Evolutionary conservation across 176 grass and related monocot genomes (phyloP).

Genomic region (Chrysopogon serrulatus): DNA sequence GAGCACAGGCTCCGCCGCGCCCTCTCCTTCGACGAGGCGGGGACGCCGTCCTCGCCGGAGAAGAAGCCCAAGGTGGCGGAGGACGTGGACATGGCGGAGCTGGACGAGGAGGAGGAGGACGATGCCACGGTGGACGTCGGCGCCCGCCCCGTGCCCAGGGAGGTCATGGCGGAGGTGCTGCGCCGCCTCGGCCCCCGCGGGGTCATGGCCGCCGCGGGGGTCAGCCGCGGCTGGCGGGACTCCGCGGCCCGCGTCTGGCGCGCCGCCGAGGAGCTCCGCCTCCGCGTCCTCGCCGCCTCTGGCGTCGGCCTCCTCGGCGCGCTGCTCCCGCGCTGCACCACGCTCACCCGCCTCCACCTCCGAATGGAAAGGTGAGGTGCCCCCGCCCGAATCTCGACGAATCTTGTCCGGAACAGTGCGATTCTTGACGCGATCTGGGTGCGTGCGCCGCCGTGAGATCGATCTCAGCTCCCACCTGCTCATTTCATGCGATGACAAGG

Average conservation of each 20-base stretch:
- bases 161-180: slow-evolving; percentile 42
- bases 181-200: slow-evolving; percentile 41
- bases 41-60: slow-evolving; percentile 22
- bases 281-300: slow-evolving; percentile 42
- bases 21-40: slow-evolving; percentile 56
- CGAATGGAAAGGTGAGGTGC: slow-evolving; percentile 77
- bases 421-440: slow-evolving; percentile 11
- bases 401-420: not conserved
- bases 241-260: slow-evolving; percentile 69
- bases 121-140: not conserved
- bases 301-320: slow-evolving; percentile 41
- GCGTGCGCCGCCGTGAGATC: not conserved
- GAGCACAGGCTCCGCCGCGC: slow-evolving; percentile 34
- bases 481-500: not conserved
- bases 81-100: not conserved
- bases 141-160: slow-evolving; percentile 23
- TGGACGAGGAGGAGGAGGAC: not conserved
- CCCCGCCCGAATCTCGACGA: slow-evolving; percentile 19
- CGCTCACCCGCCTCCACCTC: slow-evolving; percentile 46
- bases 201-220: slow-evolving; percentile 49
- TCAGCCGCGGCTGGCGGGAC: slow-evolving; percentile 75
- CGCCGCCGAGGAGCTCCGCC: slow-evolving; percentile 70
- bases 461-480: slow-evolving; percentile 8
- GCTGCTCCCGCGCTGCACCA: slow-evolving; percentile 62
- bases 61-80: slow-evolving; percentile 17